A percentile compares a stretch with the other conserved stretches of the same genome.
phyloP scores from a whole-genome alignment of 257 asterid genomes.

The Cynanchum wilfordii region DNA sequence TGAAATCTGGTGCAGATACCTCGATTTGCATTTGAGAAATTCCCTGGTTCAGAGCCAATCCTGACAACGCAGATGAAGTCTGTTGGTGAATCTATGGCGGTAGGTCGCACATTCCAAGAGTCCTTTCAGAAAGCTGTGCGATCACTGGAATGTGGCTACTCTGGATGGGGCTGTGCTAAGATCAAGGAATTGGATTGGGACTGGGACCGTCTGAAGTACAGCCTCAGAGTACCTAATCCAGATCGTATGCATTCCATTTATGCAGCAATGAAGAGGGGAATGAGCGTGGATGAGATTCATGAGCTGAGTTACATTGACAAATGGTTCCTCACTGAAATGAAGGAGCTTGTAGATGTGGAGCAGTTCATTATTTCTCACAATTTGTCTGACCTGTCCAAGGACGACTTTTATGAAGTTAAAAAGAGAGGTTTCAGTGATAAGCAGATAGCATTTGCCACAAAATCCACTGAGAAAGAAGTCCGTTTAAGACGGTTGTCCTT shows the following conservation, averaged over 20 bases:
- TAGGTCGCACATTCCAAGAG: conserved; percentile 96
- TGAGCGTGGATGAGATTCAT: conserved; percentile 83
- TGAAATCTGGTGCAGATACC: conserved; percentile 55
- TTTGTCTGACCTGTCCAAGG: conserved; percentile 62
- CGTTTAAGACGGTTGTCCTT: conserved; percentile 64
- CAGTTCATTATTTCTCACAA: conserved; percentile 49
- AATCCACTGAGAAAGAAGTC: conserved; percentile 72
- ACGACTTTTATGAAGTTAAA: conserved; percentile 88
- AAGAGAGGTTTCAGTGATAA: conserved; percentile 95
- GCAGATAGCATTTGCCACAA: conserved; percentile 79
- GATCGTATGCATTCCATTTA: conserved; percentile 88
- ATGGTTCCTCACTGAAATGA: conserved; percentile 89
- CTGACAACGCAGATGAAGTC: conserved; percentile 98
- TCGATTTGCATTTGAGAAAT: conserved; percentile 92
- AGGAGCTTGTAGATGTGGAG: conserved; percentile 88
- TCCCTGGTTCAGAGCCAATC: conserved; percentile 96
- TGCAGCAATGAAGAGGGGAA: conserved; percentile 93
- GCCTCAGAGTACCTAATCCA: conserved; percentile 81
- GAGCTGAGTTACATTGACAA: conserved; percentile 75
- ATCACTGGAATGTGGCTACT: conserved; percentile 74
- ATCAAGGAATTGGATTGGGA: conserved; percentile 89
- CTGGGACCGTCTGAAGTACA: conserved; percentile 71
- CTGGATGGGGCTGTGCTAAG: conserved; percentile 92
- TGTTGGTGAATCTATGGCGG: conserved; percentile 98
- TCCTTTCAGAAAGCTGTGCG: conserved; percentile 94